Conservation (phyloP, 768 basidiomycete species). For the Xerocomellus amylosporus region DNA sequence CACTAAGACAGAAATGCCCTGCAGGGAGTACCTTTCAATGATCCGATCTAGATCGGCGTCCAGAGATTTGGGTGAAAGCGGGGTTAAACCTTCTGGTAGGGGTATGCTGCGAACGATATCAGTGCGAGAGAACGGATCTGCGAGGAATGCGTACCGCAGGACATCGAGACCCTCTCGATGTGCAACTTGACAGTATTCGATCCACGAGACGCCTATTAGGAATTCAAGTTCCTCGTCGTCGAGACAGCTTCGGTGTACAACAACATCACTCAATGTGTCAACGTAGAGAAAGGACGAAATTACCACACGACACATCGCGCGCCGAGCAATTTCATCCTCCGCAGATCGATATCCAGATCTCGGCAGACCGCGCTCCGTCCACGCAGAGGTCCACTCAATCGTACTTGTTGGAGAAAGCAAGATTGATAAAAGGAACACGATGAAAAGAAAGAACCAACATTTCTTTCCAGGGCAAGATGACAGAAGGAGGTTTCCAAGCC, state of each 20-base stretch:
- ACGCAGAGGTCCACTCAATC: conserved; percentile 69
- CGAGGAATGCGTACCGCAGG: conserved; percentile 51
- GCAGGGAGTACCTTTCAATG: conserved; percentile 69
- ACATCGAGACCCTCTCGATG: conserved; percentile 69
- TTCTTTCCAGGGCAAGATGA: conserved; percentile 97
- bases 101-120: conserved; percentile 58
- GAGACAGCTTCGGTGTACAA: conserved; percentile 55
- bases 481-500: conserved; percentile 81
- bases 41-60: conserved; percentile 65
- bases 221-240: conserved; percentile 82
- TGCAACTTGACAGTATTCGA: conserved; percentile 66
- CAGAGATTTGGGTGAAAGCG: conserved; percentile 52
- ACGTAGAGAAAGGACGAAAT: neutral
- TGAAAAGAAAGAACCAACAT: conserved; percentile 40
- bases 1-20: conserved; percentile 68
- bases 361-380: conserved; percentile 82
- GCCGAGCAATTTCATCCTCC: conserved; percentile 67
- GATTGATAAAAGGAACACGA: neutral
- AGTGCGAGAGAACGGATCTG: neutral
- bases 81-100: conserved; percentile 86
- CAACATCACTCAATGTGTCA: neutral
- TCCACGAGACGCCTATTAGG: conserved; percentile 79
- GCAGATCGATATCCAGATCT: conserved; percentile 74
- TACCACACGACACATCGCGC: conserved; percentile 85
- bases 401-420: conserved; percentile 42